Evolutionary conservation across 1,284 basidiomycete species (phyloP).

Genomic region (Ustilago lituana): DNA sequence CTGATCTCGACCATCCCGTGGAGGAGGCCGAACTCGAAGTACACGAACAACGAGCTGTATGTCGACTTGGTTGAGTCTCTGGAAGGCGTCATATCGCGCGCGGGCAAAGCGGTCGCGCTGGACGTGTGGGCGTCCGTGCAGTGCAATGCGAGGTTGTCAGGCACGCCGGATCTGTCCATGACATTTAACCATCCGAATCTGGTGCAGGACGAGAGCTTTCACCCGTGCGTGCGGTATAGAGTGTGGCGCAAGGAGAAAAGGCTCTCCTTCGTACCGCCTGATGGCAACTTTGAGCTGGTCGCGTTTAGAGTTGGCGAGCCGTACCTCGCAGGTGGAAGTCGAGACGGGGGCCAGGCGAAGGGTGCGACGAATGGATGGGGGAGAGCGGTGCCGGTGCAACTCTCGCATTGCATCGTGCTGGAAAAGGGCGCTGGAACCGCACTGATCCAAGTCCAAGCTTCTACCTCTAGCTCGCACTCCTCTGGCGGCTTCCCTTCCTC

Average conservation of each 20-base stretch:
- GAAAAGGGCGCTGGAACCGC: conserved; percentile 19
- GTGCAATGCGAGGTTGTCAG: conserved; percentile 66
- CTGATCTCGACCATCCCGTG: conserved; percentile 60
- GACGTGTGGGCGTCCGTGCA: conserved; percentile 47
- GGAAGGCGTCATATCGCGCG: conserved; percentile 68
- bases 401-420: conserved; percentile 25
- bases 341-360: conserved; percentile 2
- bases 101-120: conserved; percentile 63
- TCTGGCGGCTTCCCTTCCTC: background rate
- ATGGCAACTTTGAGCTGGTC: conserved; percentile 54
- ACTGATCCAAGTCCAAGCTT: conserved; percentile 26
- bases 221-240: conserved; percentile 84
- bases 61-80: conserved; percentile 57
- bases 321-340: conserved; percentile 53
- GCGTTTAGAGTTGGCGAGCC: conserved; percentile 66
- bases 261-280: conserved; percentile 58
- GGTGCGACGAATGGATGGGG: conserved; percentile 34
- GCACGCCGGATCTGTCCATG: conserved; percentile 55
- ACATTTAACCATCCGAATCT: conserved; percentile 70
- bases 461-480: conserved; percentile 3
- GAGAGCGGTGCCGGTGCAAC: conserved; percentile 12
- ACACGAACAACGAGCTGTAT: conserved; percentile 61
- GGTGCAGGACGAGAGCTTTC: conserved; percentile 83
- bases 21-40: conserved; percentile 59
- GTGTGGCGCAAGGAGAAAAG: conserved; percentile 72